Evolutionary conservation across 2,329 filamentous ascomycete species (phyloP).

Genomic region (Sordariomycetes sp.): DNA sequence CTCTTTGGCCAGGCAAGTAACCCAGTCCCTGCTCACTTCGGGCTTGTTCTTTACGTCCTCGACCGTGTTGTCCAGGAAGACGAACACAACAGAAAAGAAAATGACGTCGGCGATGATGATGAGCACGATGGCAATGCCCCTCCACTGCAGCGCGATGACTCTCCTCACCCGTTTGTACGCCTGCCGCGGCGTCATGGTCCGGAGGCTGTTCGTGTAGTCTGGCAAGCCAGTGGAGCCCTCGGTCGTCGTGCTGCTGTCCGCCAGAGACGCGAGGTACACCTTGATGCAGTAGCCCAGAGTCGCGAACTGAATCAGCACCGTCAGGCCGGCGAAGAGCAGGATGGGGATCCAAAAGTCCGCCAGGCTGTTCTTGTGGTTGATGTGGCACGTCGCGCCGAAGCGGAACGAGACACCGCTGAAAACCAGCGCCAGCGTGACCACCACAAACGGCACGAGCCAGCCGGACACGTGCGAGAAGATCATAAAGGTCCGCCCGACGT

Average conservation of each 20-base stretch:
- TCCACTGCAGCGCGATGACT: conserved; percentile 87
- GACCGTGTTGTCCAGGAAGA: conserved; percentile 71
- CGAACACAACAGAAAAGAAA: conserved; percentile 87
- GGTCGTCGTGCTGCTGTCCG: conserved; percentile 60
- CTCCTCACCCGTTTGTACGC: conserved; percentile 66
- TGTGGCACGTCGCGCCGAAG: conserved; percentile 85
- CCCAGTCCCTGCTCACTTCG: conserved; percentile 50
- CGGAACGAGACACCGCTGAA: conserved; percentile 90
- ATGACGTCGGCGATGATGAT: conserved; percentile 87
- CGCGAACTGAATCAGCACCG: conserved; percentile 69
- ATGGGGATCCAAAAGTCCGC: conserved; percentile 86
- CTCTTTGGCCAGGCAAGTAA: conserved; percentile 51
- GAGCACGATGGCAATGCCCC: conserved; percentile 79
- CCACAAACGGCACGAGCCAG: conserved; percentile 73
- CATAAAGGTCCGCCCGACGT: conserved; percentile 84
- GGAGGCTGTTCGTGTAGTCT: conserved; percentile 64
- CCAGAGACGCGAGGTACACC: conserved; percentile 78
- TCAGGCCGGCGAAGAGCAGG: conserved; percentile 63
- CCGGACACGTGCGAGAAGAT: conserved; percentile 69
- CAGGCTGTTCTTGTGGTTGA: conserved; percentile 80
- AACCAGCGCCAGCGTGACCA: conserved; percentile 65
- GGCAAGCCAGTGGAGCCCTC: conserved; percentile 59
- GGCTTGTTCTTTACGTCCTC: conserved; percentile 44
- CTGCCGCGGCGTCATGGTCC: conserved; percentile 70
- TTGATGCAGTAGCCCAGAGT: conserved; percentile 92